These are phyloP conservation scores for Skeletonema menzelii DNA, from an alignment of 108 stramenopile genomes.

Conservation along the genomic window DNA sequence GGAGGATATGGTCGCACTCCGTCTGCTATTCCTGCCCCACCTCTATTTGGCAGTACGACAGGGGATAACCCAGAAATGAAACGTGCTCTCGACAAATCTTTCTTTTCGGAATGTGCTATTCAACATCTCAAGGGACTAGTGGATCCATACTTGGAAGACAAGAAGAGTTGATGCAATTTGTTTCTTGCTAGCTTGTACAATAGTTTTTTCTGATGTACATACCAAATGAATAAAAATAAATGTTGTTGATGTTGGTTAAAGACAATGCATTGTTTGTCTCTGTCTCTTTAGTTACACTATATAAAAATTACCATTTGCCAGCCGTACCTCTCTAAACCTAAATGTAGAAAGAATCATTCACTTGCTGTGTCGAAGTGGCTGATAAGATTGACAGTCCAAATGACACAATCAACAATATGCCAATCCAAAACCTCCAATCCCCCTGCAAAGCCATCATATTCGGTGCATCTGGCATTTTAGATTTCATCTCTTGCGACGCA, in stretches of 20 bases:
- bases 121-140: slow-evolving; percentile 82
- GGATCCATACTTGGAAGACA: slow-evolving; percentile 70
- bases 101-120: slow-evolving; percentile 82
- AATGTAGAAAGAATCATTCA: slow-evolving; percentile 43
- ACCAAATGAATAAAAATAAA: background rate
- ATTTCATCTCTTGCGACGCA: slow-evolving; percentile 36
- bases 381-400: slow-evolving; percentile 39
- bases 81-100: slow-evolving; percentile 59
- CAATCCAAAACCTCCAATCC: slow-evolving; percentile 51
- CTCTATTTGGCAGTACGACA: slow-evolving; percentile 8
- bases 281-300: background rate
- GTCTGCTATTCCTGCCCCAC: slow-evolving; percentile 25
- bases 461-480: slow-evolving; percentile 14
- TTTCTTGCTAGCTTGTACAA: background rate
- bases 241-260: background rate
- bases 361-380: slow-evolving; percentile 9
- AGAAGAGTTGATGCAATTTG: background rate
- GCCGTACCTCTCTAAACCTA: background rate
- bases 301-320: background rate
- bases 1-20: slow-evolving; percentile 90
- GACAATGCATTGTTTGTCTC: background rate
- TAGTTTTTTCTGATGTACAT: slow-evolving; percentile 1
- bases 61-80: slow-evolving; percentile 1
- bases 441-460: slow-evolving; percentile 36
- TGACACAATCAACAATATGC: slow-evolving; percentile 30